Conservation (phyloP, 1,284 basidiomycete species). For the Ustilago xerochloae region DNA sequence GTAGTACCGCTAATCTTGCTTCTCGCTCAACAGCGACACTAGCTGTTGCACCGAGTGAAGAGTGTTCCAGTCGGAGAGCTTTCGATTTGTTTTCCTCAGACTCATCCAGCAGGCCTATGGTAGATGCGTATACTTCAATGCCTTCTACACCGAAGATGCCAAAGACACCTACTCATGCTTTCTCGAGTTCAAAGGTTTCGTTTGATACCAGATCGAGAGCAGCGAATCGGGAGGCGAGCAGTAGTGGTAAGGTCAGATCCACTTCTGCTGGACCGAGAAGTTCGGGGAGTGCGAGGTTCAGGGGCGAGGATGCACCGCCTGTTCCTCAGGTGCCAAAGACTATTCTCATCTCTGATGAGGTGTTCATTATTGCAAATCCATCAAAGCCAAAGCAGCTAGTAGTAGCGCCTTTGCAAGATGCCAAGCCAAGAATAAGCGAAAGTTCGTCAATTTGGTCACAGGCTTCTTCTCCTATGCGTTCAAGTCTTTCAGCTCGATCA, state of each 20-base stretch:
- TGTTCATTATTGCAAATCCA: slow-evolving; percentile 20
- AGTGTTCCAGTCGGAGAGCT: slow-evolving; percentile 9
- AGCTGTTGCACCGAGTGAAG: slow-evolving; percentile 1
- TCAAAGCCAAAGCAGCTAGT: not conserved
- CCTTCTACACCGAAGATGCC: slow-evolving; percentile 6
- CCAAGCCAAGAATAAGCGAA: slow-evolving; percentile 1
- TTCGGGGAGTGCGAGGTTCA: not conserved
- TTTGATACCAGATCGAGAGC: not conserved
- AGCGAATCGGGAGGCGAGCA: no score
- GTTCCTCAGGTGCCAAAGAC: slow-evolving; percentile 16
- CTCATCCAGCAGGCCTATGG: not conserved
- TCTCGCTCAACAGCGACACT: slow-evolving; percentile 19
- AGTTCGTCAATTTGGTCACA: slow-evolving; percentile 6
- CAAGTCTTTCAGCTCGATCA: not conserved
- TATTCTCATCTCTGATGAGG: slow-evolving; percentile 21
- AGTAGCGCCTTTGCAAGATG: not conserved
- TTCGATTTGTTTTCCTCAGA: slow-evolving; percentile 17
- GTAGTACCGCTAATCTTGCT: not conserved
- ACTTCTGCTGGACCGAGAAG: not conserved
- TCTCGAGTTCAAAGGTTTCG: not conserved
- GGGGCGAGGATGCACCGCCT: slow-evolving; percentile 2
- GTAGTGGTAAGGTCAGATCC: no score
- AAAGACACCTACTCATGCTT: not conserved
- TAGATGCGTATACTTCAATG: not conserved
- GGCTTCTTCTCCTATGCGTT: not conserved